Base-by-base conservation (phyloP, 192 early-diverging fungal species). In the Rhizoclosmatium sp. region DNA sequence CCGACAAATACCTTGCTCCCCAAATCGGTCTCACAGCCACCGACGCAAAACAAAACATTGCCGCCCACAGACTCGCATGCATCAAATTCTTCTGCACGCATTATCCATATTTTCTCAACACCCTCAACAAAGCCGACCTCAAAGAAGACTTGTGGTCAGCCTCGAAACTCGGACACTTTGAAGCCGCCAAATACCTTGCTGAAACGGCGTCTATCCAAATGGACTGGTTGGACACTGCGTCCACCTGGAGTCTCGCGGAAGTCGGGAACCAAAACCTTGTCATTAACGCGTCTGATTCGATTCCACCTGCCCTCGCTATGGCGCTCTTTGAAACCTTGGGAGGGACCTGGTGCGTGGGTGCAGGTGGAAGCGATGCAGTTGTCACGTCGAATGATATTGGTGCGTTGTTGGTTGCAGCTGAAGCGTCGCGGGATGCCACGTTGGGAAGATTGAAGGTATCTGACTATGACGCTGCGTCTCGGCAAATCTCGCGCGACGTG, bases 171-270 rank as follows among this genome's bases (percentile, higher is more conserved):
- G 72, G 72, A 9, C 42, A 75, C 39, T 40, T 44, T 39, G 72
- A 75, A 75, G 42, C 42, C 5, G 72, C 72, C n/a, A 45, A 47
- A 23, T 75, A 62, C 59, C 56, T 75, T 19, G 61, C 31, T 10
- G 72, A 75, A 59, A 19, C 59, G 14, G n/a, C 41, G 4, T 56
- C 58, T n/a, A 62, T 75, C n/a, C 72, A 62, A 47, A 44, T 75
- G 16, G 72, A 75, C 31, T 75, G 72, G 72, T 61, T 75, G 72
- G 72, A 75, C 72, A 75, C 72, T 42, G 56, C 72, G 2, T 49
- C 46, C 46, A 12, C 21, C 3, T 75, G 59, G 59, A 75, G 45
- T 45, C 72, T 75, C 59, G 41, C 59, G 4, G 59, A 62, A 14
- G 21, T 5, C 56, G 42, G 16, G 5, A 51, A 49, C 51, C 49